These are phyloP conservation scores for Solanum sitiens DNA, from an alignment of 257 asterid genomes.

Conservation along the genomic window DNA sequence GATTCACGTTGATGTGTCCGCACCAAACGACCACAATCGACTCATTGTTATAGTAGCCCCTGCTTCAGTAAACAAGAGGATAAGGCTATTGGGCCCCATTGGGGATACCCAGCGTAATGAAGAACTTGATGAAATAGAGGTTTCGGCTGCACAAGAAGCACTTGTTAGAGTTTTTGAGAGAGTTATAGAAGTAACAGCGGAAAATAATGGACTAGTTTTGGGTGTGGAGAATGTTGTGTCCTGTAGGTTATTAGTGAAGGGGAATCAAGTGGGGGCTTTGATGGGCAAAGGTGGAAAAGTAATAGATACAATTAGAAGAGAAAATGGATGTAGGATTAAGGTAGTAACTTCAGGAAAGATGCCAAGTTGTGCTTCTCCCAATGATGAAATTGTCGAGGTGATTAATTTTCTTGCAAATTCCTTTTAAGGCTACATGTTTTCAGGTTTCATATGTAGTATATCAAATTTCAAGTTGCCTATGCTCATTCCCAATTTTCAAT, in stretches of 20 bases:
- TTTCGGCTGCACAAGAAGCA: conserved; percentile 78
- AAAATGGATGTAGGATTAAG: conserved; percentile 51
- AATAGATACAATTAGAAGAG: conserved; percentile 58
- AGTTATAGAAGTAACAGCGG: conserved; percentile 63
- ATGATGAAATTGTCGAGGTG: conserved; percentile 73
- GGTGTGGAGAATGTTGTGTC: conserved; percentile 40
- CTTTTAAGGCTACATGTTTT: background rate
- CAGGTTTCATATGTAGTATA: background rate
- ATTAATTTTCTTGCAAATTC: conserved; percentile 8
- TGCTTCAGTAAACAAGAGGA: conserved; percentile 6
- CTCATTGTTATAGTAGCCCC: conserved; percentile 46
- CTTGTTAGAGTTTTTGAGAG: conserved; percentile 62
- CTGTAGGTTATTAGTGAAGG: conserved; percentile 45
- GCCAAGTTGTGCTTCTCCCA: conserved; percentile 12
- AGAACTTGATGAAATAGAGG: conserved; percentile 19
- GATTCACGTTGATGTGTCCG: conserved; percentile 51
- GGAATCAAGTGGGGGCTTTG: conserved; percentile 53
- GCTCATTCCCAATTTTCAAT: background rate
- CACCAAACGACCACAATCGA: conserved; percentile 27
- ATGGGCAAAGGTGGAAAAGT: conserved; percentile 73
- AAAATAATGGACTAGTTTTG: conserved; percentile 20
- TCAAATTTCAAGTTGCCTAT: background rate
- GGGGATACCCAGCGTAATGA: background rate
- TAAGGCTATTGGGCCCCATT: conserved; percentile 8
- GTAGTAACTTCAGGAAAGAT: conserved; percentile 36